phyloP scores from a whole-genome alignment of 73 alveolate species.

The Paramecium sexaurelia region DNA sequence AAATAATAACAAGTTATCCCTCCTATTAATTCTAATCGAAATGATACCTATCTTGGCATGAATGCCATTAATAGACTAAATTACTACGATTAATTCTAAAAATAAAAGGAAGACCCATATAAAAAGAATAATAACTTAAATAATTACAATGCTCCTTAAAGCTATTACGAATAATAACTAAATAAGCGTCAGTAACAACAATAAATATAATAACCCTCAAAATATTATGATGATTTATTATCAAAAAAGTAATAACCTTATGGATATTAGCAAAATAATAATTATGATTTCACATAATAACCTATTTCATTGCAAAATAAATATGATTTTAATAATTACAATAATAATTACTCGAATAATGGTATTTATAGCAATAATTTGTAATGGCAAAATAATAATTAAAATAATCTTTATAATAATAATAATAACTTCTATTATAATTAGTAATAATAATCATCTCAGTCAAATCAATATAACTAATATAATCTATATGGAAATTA shows the following conservation, averaged over 20 bases:
- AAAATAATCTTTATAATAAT: not conserved
- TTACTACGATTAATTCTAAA: not conserved
- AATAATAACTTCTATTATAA: not conserved
- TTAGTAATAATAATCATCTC: not conserved
- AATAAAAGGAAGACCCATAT: not conserved
- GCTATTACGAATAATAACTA: not conserved
- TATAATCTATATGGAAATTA: conserved; percentile 24
- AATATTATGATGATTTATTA: not conserved
- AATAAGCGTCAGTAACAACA: not conserved
- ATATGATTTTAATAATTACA: not conserved
- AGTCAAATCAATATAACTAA: not conserved
- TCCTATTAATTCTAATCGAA: not conserved
- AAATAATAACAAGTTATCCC: not conserved
- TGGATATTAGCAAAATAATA: not conserved
- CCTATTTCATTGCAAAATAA: not conserved
- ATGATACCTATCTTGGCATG: conserved; percentile 29
- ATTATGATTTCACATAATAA: not conserved
- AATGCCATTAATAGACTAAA: conserved; percentile 19
- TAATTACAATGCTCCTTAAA: not conserved
- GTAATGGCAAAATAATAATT: not conserved
- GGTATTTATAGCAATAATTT: not conserved
- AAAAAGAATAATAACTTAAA: not conserved
- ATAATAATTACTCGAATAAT: not conserved
- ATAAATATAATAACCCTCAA: not conserved
- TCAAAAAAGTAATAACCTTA: not conserved